phyloP scores from a whole-genome alignment of 2,329 filamentous ascomycete species.

The Xylaria sp. region DNA sequence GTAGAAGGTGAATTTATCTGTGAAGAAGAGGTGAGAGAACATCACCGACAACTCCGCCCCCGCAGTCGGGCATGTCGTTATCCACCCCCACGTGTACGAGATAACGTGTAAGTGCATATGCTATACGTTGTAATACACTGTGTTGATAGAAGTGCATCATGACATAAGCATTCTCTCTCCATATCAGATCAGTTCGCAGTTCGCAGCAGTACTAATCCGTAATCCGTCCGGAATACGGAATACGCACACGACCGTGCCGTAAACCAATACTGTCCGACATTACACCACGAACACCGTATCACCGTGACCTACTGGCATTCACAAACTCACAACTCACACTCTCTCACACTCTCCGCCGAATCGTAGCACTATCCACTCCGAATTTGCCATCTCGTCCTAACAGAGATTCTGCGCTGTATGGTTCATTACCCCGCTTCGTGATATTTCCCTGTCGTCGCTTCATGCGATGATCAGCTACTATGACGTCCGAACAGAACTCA shows the following conservation, averaged over 20 bases:
- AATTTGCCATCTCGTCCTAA: neutral
- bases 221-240: too few species aligned
- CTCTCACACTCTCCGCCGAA: too few species aligned
- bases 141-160: neutral
- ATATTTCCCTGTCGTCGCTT: neutral
- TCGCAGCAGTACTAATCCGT: too few species aligned
- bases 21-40: neutral
- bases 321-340: too few species aligned
- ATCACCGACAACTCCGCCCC: neutral
- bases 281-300: too few species aligned
- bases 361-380: too few species aligned
- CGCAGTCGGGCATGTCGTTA: neutral
- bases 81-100: neutral
- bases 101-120: neutral
- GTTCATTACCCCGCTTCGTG: neutral
- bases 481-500: slow-evolving; percentile 20
- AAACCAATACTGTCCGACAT: too few species aligned
- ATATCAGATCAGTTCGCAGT: too few species aligned
- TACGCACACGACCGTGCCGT: too few species aligned
- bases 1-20: neutral
- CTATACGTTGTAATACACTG: too few species aligned
- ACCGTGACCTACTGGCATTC: too few species aligned
- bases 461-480: slow-evolving; percentile 5
- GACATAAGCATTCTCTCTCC: neutral
- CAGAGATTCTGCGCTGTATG: neutral